Conservation (phyloP, 176 grass and related monocot species). For the Oryza australiensis region DNA sequence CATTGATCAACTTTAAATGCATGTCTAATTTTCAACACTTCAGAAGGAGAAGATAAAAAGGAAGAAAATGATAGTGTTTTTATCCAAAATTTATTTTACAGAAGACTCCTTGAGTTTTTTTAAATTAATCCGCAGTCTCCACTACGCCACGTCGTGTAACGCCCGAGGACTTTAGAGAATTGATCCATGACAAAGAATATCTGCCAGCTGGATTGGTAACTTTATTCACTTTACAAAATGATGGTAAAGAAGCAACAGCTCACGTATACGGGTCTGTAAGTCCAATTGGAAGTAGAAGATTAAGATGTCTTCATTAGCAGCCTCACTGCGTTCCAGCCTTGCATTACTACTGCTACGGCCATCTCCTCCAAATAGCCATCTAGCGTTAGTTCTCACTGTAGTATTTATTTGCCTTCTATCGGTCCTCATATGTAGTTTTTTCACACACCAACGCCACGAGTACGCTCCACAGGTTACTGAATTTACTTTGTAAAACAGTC, state of each 20-base stretch:
- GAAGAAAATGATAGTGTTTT: too few relatives aligned
- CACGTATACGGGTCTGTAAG: slow-evolving; percentile 81
- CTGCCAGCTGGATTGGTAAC: background rate
- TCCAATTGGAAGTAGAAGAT: slow-evolving; percentile 97
- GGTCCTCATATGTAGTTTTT: slow-evolving; percentile 28
- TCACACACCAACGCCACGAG: slow-evolving; percentile 23
- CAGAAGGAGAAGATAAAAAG: background rate
- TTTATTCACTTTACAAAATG: slow-evolving; percentile 20
- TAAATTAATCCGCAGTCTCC: too few relatives aligned
- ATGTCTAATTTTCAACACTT: background rate
- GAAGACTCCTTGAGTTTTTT: too few relatives aligned
- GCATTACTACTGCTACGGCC: slow-evolving; percentile 53
- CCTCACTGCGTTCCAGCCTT: slow-evolving; percentile 80
- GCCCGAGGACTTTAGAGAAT: too few relatives aligned
- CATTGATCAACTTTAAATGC: background rate
- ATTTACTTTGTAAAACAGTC: slow-evolving; percentile 31
- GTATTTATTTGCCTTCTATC: slow-evolving; percentile 19
- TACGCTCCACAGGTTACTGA: slow-evolving; percentile 21
- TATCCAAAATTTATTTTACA: too few relatives aligned
- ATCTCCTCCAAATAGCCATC: slow-evolving; percentile 61
- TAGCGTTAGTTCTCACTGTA: slow-evolving; percentile 38
- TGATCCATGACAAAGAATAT: background rate
- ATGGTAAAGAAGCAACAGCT: slow-evolving; percentile 11
- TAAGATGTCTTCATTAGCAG: slow-evolving; percentile 94
- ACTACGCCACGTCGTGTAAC: too few relatives aligned